phyloP scores from a whole-genome alignment of 1,284 basidiomycete genomes.

The Vanrija humicola region DNA sequence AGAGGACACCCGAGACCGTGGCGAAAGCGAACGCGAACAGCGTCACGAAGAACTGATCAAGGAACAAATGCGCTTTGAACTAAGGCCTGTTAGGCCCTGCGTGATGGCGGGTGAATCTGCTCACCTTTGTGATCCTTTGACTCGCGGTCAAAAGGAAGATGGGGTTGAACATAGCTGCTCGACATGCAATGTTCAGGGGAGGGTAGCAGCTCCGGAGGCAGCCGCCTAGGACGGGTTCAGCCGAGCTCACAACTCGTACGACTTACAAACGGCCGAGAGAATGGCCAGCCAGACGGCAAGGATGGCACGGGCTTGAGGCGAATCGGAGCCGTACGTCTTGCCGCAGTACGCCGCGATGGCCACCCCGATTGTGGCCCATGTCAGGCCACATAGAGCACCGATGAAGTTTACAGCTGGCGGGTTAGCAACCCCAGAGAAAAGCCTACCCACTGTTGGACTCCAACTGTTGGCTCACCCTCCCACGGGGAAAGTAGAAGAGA shows the following conservation, averaged over 20 bases:
- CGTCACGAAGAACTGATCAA: constrained; percentile 41
- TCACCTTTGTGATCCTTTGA: constrained; percentile 31
- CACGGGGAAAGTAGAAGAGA: constrained; percentile 49
- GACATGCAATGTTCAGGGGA: constrained; percentile 36
- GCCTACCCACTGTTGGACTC: constrained; percentile 37
- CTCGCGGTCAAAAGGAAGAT: constrained; percentile 42
- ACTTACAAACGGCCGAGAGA: constrained; percentile 37
- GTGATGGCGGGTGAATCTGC: background rate
- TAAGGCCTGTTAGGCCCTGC: background rate
- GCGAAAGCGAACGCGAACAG: constrained; percentile 40
- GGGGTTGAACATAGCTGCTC: constrained; percentile 45
- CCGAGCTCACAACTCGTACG: background rate
- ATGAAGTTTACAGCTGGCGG: constrained; percentile 12
- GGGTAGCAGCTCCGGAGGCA: constrained; percentile 38
- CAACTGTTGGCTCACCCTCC: constrained; percentile 38
- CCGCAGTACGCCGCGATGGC: constrained; percentile 39
- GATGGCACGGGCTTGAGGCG: constrained; percentile 29
- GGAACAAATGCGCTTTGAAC: constrained; percentile 21
- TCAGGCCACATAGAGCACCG: constrained; percentile 36
- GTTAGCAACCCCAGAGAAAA: background rate
- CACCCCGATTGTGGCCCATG: constrained; percentile 35
- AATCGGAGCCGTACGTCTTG: constrained; percentile 27
- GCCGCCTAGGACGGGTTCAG: constrained; percentile 26
- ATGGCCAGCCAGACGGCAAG: constrained; percentile 38
- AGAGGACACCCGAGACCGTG: constrained; percentile 28